Percentiles rank a stretch among this genome's conserved stretches.
These are phyloP conservation scores for Samsoniella hepiali DNA, from an alignment of 2,329 filamentous ascomycete genomes.

Conservation along the genomic window DNA sequence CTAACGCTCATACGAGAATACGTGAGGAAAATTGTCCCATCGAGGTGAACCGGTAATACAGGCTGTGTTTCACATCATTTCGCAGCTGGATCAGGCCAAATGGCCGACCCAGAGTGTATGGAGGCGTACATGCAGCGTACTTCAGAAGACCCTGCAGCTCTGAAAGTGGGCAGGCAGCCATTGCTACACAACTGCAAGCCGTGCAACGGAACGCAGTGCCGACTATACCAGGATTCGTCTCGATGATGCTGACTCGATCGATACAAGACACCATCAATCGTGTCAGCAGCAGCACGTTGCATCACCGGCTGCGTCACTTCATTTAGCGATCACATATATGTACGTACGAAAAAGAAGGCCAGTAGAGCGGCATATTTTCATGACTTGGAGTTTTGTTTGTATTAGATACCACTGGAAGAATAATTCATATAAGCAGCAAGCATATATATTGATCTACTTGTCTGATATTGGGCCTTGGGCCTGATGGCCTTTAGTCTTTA, in stretches of 20 bases:
- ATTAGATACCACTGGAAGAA: constrained; percentile 13
- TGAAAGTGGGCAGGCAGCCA: background rate
- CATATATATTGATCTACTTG: background rate
- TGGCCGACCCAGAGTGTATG: too few relatives aligned
- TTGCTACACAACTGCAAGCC: background rate
- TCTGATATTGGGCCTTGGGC: background rate
- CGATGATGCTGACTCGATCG: background rate
- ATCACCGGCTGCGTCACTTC: background rate
- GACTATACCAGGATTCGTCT: background rate
- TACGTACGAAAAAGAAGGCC: constrained; percentile 13
- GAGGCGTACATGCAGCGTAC: background rate
- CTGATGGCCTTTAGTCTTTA: background rate
- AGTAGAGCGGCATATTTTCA: constrained; percentile 3
- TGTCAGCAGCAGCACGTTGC: background rate
- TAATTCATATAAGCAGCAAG: constrained; percentile 1
- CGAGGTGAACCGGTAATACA: constrained; percentile 40
- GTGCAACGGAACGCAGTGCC: background rate
- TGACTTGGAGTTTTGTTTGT: constrained; percentile 16
- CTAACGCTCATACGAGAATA: constrained; percentile 58
- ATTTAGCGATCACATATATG: constrained; percentile 7
- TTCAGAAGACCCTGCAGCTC: background rate
- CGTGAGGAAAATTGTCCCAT: constrained; percentile 54
- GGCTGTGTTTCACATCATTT: background rate
- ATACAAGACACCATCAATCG: too few relatives aligned
- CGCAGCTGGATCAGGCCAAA: background rate